Base-by-base conservation (phyloP, 140 eudicot genomes). In the Ambrosia hybrid region DNA sequence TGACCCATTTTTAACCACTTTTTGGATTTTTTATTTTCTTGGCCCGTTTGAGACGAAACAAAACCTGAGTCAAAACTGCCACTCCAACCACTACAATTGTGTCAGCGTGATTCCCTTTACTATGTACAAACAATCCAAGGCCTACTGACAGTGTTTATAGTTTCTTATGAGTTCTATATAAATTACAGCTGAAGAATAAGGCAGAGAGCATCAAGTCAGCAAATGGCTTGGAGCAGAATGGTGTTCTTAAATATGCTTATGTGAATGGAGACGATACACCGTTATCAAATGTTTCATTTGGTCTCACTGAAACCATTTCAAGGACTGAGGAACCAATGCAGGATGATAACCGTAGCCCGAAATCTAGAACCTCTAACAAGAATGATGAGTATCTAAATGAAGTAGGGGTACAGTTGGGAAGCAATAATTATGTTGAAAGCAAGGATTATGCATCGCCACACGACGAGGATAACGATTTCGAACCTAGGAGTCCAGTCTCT, bases 141-240 rank as follows among this genome's bases (percentile, higher is more conserved):
- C 57, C 57, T n/a, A 51, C 57, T 13, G 57, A 51, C 17, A 51
- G 16, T 51, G 16, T n/a, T n/a, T n/a, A n/a, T n/a, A 56, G 61
- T 56, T 56, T 56, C 34, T 56, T 33, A 56, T 7, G 10, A 56
- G 61, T 52, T 4, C 57, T 52, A 14, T 49, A 3, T 76, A 14
- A 34, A 51, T 73, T 51, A 13, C 87, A 92, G 98, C 85, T 92
- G 73, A 92, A 92, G 84, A 92, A 92, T 70, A 89, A 89, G 91
- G 98, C 98, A 21, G 96, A 87, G 9, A 83, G 78, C 84, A 68
- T 80, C 60, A 80, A 75, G 48, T 67, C 60, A 67, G 14, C 14
- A 76, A 89, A 82, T 71, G 91, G 94, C 39, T 65, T 79, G 72
- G 95, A 89, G 52, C 74, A 81, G 59, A 89, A 87, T n/a, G 85